Conservation (phyloP, 2,329 filamentous ascomycete genomes). For the Alternaria hordeiaustralica region DNA sequence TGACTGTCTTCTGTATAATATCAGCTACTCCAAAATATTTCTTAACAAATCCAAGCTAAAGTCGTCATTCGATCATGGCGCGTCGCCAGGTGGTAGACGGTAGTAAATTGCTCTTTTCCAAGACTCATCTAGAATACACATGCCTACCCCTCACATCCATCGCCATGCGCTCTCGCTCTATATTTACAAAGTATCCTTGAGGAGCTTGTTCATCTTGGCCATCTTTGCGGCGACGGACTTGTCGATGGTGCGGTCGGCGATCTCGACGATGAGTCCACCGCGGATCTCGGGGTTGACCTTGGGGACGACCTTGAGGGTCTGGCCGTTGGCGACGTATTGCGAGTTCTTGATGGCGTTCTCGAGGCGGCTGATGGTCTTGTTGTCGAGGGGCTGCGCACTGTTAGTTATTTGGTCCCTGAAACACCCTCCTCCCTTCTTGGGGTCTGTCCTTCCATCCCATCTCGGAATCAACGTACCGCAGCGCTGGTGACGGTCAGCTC, state of each 20-base stretch:
- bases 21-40: background rate
- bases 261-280: conserved; percentile 92
- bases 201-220: conserved; percentile 98
- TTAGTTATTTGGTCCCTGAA: conserved; percentile 13
- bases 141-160: conserved; percentile 26
- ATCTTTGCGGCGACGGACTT: conserved; percentile 94
- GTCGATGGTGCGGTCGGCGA: conserved; percentile 97
- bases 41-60: background rate
- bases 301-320: conserved; percentile 98
- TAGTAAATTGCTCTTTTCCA: conserved; percentile 34
- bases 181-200: conserved; percentile 94
- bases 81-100: conserved; percentile 6
- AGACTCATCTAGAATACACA: conserved; percentile 47
- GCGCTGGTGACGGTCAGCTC: conserved; percentile 92
- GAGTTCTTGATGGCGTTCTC: conserved; percentile 91
- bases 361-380: conserved; percentile 82
- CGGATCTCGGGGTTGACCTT: conserved; percentile 95
- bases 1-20: background rate
- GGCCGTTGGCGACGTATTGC: conserved; percentile 82
- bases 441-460: background rate
- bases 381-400: conserved; percentile 74
- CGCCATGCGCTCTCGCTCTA: conserved; percentile 21
- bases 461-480: conserved; percentile 65
- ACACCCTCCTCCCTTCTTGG: no score
- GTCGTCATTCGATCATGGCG: background rate